Conservation (phyloP, 1,284 basidiomycete species). For the Neolentinus lepideus region DNA sequence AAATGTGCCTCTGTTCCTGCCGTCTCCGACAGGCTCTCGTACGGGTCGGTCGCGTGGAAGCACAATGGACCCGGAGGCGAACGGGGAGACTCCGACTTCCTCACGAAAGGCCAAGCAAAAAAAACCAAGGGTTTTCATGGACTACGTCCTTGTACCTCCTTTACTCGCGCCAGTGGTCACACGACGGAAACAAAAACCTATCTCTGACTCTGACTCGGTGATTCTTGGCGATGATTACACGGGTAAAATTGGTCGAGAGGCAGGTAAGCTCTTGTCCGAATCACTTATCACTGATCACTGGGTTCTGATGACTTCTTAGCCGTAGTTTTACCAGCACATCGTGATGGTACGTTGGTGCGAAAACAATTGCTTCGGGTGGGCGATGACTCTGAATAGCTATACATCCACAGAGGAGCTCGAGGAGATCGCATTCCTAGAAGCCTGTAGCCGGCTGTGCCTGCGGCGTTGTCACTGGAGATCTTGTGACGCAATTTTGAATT, state of each 20-base stretch:
- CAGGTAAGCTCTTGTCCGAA: too few relatives aligned
- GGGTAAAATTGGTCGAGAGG: not conserved
- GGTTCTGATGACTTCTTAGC: too few relatives aligned
- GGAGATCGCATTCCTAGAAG: slow-evolving; percentile 15
- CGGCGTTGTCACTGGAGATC: slow-evolving; percentile 50
- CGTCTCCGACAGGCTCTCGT: not conserved
- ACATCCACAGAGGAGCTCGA: not conserved
- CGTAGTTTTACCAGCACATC: too few relatives aligned
- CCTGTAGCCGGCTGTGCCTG: slow-evolving; percentile 39
- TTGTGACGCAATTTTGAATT: slow-evolving; percentile 50
- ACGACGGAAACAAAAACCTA: too few relatives aligned
- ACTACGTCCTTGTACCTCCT: too few relatives aligned
- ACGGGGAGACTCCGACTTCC: too few relatives aligned
- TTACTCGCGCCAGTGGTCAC: too few relatives aligned
- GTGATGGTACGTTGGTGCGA: not conserved
- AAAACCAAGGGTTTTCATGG: too few relatives aligned
- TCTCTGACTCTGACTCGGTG: not conserved
- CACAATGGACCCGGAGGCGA: not conserved
- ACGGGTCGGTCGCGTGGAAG: not conserved
- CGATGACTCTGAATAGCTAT: not conserved
- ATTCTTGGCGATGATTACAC: not conserved
- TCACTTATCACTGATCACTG: too few relatives aligned
- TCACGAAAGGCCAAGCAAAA: too few relatives aligned
- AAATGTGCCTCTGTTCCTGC: not conserved
- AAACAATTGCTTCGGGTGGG: not conserved